Base-by-base conservation (phyloP, 192 early-diverging fungal genomes). In the Gonapodya prolifera region DNA sequence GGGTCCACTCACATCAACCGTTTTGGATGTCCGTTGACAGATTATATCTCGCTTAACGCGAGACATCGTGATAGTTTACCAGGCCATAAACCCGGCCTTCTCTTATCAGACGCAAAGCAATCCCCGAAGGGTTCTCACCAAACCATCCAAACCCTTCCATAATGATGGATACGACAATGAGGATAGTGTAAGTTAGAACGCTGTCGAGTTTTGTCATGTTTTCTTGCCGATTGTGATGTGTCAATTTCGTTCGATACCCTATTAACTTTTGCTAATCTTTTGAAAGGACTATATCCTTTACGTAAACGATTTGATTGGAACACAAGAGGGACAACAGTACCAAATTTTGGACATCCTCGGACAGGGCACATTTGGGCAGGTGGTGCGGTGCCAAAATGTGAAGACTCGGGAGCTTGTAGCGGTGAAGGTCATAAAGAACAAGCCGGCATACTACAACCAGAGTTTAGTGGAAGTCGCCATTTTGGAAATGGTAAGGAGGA, bases 361-460 rank as follows among this genome's bases (percentile, higher is more conserved):
- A 28, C 89, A 93, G 83, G 98, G 98, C 33, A 98, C 98, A 1
- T 99, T 99, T 90, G 98, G 98, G 1, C 98, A 99, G 83, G 98
- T 99, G 8, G 96, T 96, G 30, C 96, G 95, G 82, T 98, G 96
- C 80, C 88, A 91, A 70, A 95, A 99, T 78, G 83, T 94, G 45
- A 95, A 94, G 81, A 97, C 96, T 18, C 90, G 93, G 82, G 95
- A 94, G 45, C 84, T 92, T 29, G 91, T 96, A 34, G 98, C 96
- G 28, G 91, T 98, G 70, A 99, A 99, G 84, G 95, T 99, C 32
- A 96, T 99, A 77, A 99, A 99, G 81, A 99, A 99, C 84, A 96
- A 96, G 83, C 88, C 90, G 0, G 96, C 98, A 1, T 99, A 98
- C 83, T 96, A 95, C 84, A 95, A 96, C 82, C 98, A 99, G 83